These are phyloP conservation scores for Neurospora discreta DNA, from an alignment of 495 filamentous ascomycete genomes.

Conservation along the genomic window DNA sequence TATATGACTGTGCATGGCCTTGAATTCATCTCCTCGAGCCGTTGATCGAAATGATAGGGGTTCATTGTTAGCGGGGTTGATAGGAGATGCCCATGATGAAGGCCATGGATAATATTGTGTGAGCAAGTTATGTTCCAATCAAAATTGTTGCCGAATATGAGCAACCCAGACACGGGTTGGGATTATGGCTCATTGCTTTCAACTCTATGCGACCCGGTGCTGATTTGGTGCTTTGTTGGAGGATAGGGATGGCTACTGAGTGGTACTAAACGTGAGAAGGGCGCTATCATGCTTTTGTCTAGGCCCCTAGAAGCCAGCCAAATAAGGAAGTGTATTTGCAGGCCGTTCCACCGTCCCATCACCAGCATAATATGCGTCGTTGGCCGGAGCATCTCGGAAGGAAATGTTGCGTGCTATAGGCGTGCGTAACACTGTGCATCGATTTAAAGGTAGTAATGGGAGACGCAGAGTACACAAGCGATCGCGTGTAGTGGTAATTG, in stretches of 20 bases:
- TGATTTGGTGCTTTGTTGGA: not conserved
- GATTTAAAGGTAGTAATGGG: conserved; percentile 6
- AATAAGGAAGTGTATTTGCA: not conserved
- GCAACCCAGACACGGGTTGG: not conserved
- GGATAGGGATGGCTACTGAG: not conserved
- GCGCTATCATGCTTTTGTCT: not conserved
- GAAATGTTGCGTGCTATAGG: not conserved
- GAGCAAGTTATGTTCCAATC: conserved; percentile 6
- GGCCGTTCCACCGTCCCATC: not conserved
- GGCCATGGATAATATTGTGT: conserved; percentile 15
- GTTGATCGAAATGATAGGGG: not conserved
- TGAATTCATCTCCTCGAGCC: not conserved
- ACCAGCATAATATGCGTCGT: not conserved
- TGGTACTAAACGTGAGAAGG: not conserved
- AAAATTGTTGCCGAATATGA: not conserved
- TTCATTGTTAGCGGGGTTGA: conserved; percentile 3
- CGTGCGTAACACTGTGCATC: not conserved
- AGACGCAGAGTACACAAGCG: conserved; percentile 19
- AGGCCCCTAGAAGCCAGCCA: not conserved
- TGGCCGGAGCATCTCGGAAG: not conserved
- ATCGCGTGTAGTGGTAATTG: conserved; percentile 6
- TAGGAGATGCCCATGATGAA: conserved; percentile 4
- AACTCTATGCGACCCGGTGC: not conserved
- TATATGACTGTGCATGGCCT: not conserved
- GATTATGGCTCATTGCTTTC: not conserved